Conservation (phyloP, 2,329 filamentous ascomycete species). For the Thielaviopsis punctulata region DNA sequence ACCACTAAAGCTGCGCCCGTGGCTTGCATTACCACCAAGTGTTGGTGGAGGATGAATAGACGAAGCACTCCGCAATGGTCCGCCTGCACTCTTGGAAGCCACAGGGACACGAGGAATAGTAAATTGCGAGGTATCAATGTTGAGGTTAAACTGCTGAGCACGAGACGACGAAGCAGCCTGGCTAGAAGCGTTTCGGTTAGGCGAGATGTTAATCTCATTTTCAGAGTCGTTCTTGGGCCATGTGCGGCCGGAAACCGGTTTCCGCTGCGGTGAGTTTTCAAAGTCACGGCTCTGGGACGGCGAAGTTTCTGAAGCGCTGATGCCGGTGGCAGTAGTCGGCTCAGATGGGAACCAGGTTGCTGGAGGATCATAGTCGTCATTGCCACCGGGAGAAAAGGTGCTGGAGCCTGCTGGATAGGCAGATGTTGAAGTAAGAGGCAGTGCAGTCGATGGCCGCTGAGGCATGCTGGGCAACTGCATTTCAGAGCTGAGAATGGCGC, state of each 20-base stretch:
- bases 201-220: background rate
- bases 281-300: no score
- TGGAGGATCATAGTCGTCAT: constrained; percentile 10
- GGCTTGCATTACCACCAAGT: background rate
- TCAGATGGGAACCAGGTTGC: constrained; percentile 7
- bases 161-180: background rate
- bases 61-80: constrained; percentile 3
- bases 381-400: constrained; percentile 9
- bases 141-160: background rate
- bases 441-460: background rate
- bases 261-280: background rate
- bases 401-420: background rate
- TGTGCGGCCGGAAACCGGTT: background rate
- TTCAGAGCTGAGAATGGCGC: background rate
- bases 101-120: background rate
- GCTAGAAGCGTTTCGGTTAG: background rate
- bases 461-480: background rate
- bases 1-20: constrained; percentile 3
- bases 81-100: constrained; percentile 3
- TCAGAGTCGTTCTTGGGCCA: background rate
- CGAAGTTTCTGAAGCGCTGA: no score
- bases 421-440: background rate
- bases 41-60: constrained; percentile 2
- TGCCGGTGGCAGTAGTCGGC: background rate
- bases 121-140: background rate